Evolutionary conservation across 768 basidiomycete genomes (phyloP).

Genomic region (Russula griseocarnosa): DNA sequence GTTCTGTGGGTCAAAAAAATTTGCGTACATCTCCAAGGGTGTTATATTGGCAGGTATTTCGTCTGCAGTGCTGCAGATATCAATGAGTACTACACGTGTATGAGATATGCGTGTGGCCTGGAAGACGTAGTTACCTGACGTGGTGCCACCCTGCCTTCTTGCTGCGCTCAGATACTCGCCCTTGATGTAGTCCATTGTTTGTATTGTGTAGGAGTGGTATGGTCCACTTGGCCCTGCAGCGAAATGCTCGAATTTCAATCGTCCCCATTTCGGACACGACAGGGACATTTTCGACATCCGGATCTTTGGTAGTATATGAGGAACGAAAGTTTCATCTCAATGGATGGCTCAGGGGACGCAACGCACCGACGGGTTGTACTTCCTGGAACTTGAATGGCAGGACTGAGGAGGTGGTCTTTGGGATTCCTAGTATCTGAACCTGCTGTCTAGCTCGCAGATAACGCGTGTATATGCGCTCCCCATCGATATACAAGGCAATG

Average conservation of each 20-base stretch:
- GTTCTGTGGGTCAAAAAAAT: neutral
- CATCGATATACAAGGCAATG: too few relatives aligned
- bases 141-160: slow-evolving; percentile 26
- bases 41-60: neutral
- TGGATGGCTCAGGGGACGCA: neutral
- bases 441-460: neutral
- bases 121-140: slow-evolving; percentile 1
- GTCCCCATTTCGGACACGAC: slow-evolving; percentile 16
- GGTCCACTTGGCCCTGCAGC: neutral
- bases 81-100: neutral
- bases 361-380: slow-evolving; percentile 17
- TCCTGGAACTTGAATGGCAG: slow-evolving; percentile 22
- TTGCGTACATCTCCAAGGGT: neutral
- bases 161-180: slow-evolving; percentile 21
- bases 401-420: neutral
- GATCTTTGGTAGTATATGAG: slow-evolving; percentile 6
- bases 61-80: slow-evolving; percentile 12
- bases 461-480: neutral
- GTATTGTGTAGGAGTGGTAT: too few relatives aligned
- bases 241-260: slow-evolving; percentile 18
- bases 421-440: neutral
- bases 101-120: neutral
- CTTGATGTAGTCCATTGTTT: neutral
- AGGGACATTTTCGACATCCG: slow-evolving; percentile 16
- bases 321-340: neutral